These are phyloP conservation scores for Pythium aquatile DNA, from an alignment of 352 stramenopile species.

Conservation along the genomic window DNA sequence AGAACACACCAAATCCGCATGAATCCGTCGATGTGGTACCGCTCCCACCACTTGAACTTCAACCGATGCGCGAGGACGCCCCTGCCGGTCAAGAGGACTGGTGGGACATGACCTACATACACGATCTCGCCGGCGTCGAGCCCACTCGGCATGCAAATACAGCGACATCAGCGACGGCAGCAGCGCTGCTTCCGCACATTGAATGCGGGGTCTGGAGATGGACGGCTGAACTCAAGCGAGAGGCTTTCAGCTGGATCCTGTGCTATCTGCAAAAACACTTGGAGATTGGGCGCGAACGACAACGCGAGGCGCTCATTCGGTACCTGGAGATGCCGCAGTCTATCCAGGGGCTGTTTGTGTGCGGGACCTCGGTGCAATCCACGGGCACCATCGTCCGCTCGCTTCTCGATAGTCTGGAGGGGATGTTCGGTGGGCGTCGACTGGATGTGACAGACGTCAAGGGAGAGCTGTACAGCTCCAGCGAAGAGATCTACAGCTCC, in stretches of 20 bases:
- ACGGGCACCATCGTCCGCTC: background rate
- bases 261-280: conserved; percentile 2
- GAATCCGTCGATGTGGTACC: background rate
- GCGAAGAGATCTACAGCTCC: background rate
- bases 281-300: conserved; percentile 1
- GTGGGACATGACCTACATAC: background rate
- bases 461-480: conserved; percentile 5
- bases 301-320: background rate
- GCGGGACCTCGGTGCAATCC: background rate
- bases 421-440: background rate
- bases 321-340: conserved; percentile 2
- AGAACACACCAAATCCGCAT: background rate
- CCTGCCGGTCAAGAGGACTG: background rate
- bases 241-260: conserved; percentile 10
- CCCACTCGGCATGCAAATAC: background rate
- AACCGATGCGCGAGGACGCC: background rate
- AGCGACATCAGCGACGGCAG: background rate
- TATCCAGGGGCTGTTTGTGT: conserved; percentile 4
- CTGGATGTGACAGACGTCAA: conserved; percentile 4
- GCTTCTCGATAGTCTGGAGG: background rate
- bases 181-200: background rate
- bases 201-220: background rate
- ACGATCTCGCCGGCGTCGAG: background rate
- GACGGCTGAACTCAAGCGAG: conserved; percentile 7
- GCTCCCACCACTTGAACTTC: too few species aligned